Base-by-base conservation (phyloP, 768 basidiomycete genomes). In the Ramaria sp. region DNA sequence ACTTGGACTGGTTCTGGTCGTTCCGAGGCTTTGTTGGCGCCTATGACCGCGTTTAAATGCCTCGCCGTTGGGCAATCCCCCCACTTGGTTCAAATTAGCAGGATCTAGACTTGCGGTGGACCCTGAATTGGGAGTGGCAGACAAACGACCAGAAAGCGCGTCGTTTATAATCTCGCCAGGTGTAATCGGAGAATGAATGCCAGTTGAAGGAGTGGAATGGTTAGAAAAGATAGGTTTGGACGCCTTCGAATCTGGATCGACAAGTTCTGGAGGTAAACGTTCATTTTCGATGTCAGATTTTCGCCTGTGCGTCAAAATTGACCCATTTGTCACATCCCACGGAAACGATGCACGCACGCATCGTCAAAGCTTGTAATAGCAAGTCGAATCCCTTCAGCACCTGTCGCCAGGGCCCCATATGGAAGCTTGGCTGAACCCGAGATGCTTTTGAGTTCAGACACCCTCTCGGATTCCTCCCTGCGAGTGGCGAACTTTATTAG, bases 231-330 rank as follows among this genome's bases (percentile, higher is more conserved):
- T 67, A 7, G 84, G 81, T 61, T 79, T 82, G 55, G 83, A 84
- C 70, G 87, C 83, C 61, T 80, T 79, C 9, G 82, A 84, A 60
- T 70, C 63, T 27, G 74, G 73, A 59, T 97, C 94, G 68, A 91
- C 87, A 15, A 99, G 77, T 13, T 97, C 92, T 2, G 95, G 95
- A 1, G 95, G 96, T n/a, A 98, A 75, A 34, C 93, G 86, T 71
- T 99, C 96, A 72, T 98, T 98, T 72, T 98, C 95, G 62, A 98
- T 97, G 75, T 98, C 96, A 43, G 89, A 91, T 73, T 93, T 94
- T 59, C 93, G 91, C 42, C 92, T 94, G 62, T 39, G 10, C 33
- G 34, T 42, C 57, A 33, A 20, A 33, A 30, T 37, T 5, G 27
- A 57, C 1, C 10, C 49, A 34, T 27, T 38, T 56, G 46, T 31